phyloP scores from a whole-genome alignment of 2,329 filamentous ascomycete genomes.

The Fusarium sp. region DNA sequence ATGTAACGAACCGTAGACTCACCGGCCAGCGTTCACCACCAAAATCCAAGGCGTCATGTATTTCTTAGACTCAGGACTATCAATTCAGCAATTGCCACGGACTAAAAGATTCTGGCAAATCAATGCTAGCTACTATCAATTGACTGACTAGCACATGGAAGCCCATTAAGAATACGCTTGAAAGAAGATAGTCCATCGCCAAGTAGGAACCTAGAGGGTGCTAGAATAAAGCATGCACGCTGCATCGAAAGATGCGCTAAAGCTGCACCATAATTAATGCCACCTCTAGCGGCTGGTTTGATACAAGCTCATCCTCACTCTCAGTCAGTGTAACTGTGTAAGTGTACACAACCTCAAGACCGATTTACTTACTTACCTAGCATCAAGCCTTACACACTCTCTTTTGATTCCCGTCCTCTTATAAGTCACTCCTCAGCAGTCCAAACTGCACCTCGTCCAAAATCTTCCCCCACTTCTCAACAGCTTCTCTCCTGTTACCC shows the following conservation, averaged over 20 bases:
- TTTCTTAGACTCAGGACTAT: neutral
- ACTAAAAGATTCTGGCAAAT: neutral
- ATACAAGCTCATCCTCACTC: neutral
- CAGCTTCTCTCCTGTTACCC: conserved; percentile 58
- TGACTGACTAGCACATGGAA: neutral
- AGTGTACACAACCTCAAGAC: neutral
- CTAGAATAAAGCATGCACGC: neutral
- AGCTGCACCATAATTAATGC: neutral
- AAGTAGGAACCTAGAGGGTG: neutral
- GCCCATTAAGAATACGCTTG: neutral
- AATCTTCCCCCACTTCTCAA: conserved; percentile 59
- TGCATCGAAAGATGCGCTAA: neutral
- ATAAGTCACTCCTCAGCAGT: conserved; percentile 57
- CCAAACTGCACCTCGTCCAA: conserved; percentile 58
- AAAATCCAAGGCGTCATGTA: conserved; percentile 33
- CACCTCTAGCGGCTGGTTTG: neutral
- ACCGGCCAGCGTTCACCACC: neutral
- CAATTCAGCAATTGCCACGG: conserved; percentile 2
- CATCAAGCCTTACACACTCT: too few species aligned
- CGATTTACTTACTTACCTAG: neutral
- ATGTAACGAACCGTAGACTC: neutral
- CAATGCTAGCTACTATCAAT: neutral
- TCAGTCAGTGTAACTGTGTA: neutral
- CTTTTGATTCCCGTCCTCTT: neutral
- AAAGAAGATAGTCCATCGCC: neutral